Evolutionary conservation across 495 filamentous ascomycete genomes (phyloP), one percentile per base, ranked within the genome.

Genomic region (Penicillium flavigenum): DNA sequence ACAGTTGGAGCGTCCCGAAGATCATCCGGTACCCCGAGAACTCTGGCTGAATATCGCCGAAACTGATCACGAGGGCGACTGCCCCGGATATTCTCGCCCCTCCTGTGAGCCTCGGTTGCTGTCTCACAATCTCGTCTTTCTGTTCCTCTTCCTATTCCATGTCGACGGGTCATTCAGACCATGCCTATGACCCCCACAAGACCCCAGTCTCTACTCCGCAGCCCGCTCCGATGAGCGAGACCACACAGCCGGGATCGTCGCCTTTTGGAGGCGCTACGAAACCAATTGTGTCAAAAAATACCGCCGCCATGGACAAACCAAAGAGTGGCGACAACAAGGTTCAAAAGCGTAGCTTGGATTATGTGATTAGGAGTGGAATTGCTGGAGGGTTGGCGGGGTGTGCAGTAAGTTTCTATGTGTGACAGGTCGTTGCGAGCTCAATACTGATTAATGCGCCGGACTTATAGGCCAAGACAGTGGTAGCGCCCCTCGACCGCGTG

Each of bases 401-500:
- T 77, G 88, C 87, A 59, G 89, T 92, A 84, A 56, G 87, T 79
- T 26, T 32, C 47, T 38, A 57, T 17, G 22, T 17, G 16, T 9
- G 17, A 31, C 12, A 20, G 39, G 22, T 27, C 55, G 41, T 31
- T 34, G 14, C 12, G 57, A 47, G 12, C 39, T 48, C 51, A 24
- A 39, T 27, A 46, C 22, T 65, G 42, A 66, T 41, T 12, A 12
- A 19, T 9, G 17, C 27, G 54, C 44, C 29, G 27, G 34, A 57
- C 19, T 1, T 16, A n/a, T 56, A 96, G 91, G 94, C 90, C 61
- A 98, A 98, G 80, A 96, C 93, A 1, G 78, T 95, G 17, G 96
- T 98, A 14, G 94, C 90, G 26, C 94, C 94, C 34, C 89, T 98
- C 53, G 94, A 98, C 76, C 87, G 94, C 44, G 94, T 98, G 67